Evolutionary conservation across 2,329 filamentous ascomycete species (phyloP).

Genomic region (Ambrosiella cleistominuta): DNA sequence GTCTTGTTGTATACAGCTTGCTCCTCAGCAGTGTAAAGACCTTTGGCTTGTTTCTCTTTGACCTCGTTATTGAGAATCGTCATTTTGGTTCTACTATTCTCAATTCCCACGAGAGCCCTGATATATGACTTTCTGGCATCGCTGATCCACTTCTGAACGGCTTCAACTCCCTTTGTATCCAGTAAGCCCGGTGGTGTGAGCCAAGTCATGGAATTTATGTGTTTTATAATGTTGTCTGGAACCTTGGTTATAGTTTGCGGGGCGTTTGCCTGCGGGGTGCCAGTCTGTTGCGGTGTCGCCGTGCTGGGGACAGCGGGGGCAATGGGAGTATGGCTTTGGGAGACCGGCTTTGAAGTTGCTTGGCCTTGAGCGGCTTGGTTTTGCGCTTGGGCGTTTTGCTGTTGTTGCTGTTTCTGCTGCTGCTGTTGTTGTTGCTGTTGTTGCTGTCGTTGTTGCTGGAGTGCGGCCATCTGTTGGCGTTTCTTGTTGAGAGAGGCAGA

Average conservation of each 20-base stretch:
- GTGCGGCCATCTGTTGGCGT: slow-evolving; percentile 14
- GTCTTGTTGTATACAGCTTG: slow-evolving; percentile 29
- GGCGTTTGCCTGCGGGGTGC: slow-evolving; percentile 13
- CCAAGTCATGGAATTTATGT: slow-evolving; percentile 32
- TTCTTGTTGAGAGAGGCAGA: slow-evolving; percentile 38
- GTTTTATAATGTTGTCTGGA: slow-evolving; percentile 28
- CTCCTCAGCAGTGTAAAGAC: slow-evolving; percentile 28
- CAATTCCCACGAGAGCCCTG: slow-evolving; percentile 32
- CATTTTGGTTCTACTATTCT: slow-evolving; percentile 25
- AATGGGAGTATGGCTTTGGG: slow-evolving; percentile 8
- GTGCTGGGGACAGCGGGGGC: slow-evolving; percentile 12
- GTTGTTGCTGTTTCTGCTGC: not conserved
- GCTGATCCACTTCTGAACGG: slow-evolving; percentile 29
- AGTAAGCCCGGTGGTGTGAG: slow-evolving; percentile 25
- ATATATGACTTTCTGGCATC: slow-evolving; percentile 31
- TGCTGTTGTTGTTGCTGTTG: slow-evolving; percentile 7
- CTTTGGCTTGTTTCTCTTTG: slow-evolving; percentile 24
- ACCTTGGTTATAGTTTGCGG: slow-evolving; percentile 20
- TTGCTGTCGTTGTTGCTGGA: slow-evolving; percentile 23
- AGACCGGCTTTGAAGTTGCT: slow-evolving; percentile 8
- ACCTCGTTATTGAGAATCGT: slow-evolving; percentile 25
- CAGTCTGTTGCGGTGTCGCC: not conserved
- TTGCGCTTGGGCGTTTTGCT: slow-evolving; percentile 14
- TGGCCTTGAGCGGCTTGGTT: slow-evolving; percentile 14
- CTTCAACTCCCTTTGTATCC: slow-evolving; percentile 26